Evolutionary conservation across 2,329 filamentous ascomycete genomes (phyloP).

Genomic region (Ramichloridium luteum): DNA sequence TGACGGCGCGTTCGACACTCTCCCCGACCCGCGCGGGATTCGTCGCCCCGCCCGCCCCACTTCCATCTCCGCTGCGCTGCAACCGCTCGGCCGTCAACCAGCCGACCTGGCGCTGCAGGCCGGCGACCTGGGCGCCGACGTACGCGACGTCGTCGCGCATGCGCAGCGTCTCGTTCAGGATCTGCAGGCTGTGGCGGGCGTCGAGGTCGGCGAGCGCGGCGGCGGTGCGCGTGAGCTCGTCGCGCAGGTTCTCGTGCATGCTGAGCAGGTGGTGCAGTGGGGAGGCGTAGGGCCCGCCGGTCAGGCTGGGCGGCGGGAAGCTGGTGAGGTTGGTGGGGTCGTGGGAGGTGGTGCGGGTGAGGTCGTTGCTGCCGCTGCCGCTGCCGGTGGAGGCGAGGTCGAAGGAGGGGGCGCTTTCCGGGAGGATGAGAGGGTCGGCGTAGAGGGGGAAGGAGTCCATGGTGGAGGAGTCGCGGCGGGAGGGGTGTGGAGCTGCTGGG

Average conservation of each 20-base stretch:
- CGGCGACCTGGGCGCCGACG: conserved; percentile 46
- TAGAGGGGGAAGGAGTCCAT: not conserved
- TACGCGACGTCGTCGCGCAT: conserved; percentile 51
- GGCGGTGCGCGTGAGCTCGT: conserved; percentile 45
- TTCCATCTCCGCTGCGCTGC: conserved; percentile 26
- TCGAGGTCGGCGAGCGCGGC: conserved; percentile 47
- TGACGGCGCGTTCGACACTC: conserved; percentile 20
- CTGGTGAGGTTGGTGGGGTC: not conserved
- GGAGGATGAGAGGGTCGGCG: no score
- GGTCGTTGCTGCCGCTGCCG: no score
- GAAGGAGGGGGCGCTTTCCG: no score
- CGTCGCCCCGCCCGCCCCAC: conserved; percentile 3
- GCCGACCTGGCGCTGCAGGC: conserved; percentile 48
- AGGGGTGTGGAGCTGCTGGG: conserved; percentile 11
- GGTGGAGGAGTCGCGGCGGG: conserved; percentile 10
- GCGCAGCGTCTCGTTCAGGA: conserved; percentile 50
- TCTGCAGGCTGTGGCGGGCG: conserved; percentile 48
- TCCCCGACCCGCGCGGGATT: conserved; percentile 9
- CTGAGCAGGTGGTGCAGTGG: conserved; percentile 47
- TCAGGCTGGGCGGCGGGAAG: conserved; percentile 15
- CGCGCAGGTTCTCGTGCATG: conserved; percentile 48
- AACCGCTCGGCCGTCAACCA: conserved; percentile 49
- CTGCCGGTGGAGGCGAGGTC: conserved; percentile 16
- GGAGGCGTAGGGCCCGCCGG: conserved; percentile 30
- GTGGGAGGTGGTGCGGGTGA: not conserved